These are phyloP conservation scores for Pyrenula aspistea DNA, from an alignment of 495 filamentous ascomycete genomes.

Conservation along the genomic window DNA sequence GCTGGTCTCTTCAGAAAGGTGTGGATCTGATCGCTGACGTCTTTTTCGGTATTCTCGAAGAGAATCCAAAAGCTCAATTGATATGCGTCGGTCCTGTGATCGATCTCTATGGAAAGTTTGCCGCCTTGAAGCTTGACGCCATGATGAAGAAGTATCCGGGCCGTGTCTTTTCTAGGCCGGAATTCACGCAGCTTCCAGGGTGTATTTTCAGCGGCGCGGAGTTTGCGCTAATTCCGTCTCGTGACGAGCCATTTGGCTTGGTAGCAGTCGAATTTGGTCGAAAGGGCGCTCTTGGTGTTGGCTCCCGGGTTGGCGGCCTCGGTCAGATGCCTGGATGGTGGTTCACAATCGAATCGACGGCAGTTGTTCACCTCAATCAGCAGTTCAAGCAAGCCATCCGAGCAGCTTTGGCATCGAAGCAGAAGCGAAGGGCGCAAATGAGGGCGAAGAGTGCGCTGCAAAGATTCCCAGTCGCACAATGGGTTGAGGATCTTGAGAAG, in stretches of 20 bases:
- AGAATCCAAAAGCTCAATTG: slow-evolving; percentile 46
- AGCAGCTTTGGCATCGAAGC: neutral
- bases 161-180: slow-evolving; percentile 55
- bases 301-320: slow-evolving; percentile 48
- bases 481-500: slow-evolving; percentile 24
- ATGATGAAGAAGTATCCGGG: slow-evolving; percentile 54
- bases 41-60: slow-evolving; percentile 48
- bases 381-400: neutral
- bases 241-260: slow-evolving; percentile 60
- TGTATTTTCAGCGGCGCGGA: slow-evolving; percentile 63
- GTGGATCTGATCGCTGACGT: slow-evolving; percentile 61
- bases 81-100: slow-evolving; percentile 55
- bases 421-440: neutral
- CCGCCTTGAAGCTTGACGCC: slow-evolving; percentile 49
- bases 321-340: slow-evolving; percentile 56
- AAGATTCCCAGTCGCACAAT: slow-evolving; percentile 14
- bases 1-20: slow-evolving; percentile 62
- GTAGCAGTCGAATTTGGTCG: slow-evolving; percentile 63
- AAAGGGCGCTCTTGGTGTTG: slow-evolving; percentile 58
- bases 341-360: neutral
- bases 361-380: neutral
- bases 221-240: slow-evolving; percentile 60
- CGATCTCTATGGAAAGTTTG: slow-evolving; percentile 58
- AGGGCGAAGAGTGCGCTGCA: neutral
- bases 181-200: slow-evolving; percentile 55